A percentile compares a stretch with the other conserved stretches of the same genome.
phyloP scores from a whole-genome alignment of 805 yeast genomes.

The Sugiyamaella marilandica region DNA sequence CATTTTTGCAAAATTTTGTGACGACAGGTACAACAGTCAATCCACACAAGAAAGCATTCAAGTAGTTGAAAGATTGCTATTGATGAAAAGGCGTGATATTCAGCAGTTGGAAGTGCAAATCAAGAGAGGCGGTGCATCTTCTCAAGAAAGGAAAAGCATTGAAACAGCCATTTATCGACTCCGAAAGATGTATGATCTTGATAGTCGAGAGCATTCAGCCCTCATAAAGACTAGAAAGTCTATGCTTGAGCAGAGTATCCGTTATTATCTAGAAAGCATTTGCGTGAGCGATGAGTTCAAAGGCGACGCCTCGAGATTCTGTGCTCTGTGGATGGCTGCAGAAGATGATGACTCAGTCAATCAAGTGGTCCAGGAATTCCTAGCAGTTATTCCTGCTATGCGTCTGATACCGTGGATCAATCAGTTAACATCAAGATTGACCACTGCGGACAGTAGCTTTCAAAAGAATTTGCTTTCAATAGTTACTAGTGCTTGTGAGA shows the following conservation, averaged over 20 bases:
- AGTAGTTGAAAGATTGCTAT: slow-evolving; percentile 35
- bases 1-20: slow-evolving; percentile 69
- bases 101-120: slow-evolving; percentile 34
- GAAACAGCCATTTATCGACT: not conserved
- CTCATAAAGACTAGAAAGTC: not conserved
- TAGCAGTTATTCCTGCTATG: slow-evolving; percentile 47
- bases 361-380: slow-evolving; percentile 34
- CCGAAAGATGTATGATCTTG: not conserved
- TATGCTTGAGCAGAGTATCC: slow-evolving; percentile 1
- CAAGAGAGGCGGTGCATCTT: not conserved
- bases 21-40: slow-evolving; percentile 50
- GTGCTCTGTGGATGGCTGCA: slow-evolving; percentile 77
- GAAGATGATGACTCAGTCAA: slow-evolving; percentile 45
- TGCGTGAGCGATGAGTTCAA: slow-evolving; percentile 6
- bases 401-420: slow-evolving; percentile 76
- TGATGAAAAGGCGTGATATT: slow-evolving; percentile 36
- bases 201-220: not conserved
- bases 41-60: slow-evolving; percentile 42
- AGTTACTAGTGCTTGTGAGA: slow-evolving; percentile 42
- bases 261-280: slow-evolving; percentile 6
- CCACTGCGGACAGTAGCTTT: slow-evolving; percentile 46
- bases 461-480: slow-evolving; percentile 50
- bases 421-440: slow-evolving; percentile 70
- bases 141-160: not conserved
- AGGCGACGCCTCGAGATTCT: slow-evolving; percentile 61